Evolutionary conservation across 805 yeast species (phyloP), one percentile per base, ranked within the genome.

Genomic region (Wickerhamiella sergipiensis): DNA sequence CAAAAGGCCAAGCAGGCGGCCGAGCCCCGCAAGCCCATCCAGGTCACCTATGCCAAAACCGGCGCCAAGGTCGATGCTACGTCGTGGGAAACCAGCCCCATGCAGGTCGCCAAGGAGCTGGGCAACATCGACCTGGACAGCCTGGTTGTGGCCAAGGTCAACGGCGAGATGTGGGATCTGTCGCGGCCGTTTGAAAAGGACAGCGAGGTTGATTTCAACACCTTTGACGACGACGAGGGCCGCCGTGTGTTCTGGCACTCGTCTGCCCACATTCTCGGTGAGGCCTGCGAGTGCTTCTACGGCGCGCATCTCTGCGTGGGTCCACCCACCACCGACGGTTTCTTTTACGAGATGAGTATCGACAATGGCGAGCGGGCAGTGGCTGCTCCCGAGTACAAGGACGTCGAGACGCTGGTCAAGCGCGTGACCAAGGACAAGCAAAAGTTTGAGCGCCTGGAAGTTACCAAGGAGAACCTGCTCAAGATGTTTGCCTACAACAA

Each of bases 191-290:
- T 92, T 49, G 98, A 92, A 70, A 83, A 78, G 54, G 73, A 77
- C 53, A 66, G 71, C 23, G 67, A 63, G 49, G 72, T 92, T 56
- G 92, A 87, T 66, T 82, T 88, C 62, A 78, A 87, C 65, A 97
- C 89, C 65, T 92, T 92, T 62, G 95, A 87, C 40, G 75, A 86
- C 54, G 85, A 85, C n/a, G 97, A 89, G 64, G 98, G 97, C 69
- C 86, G 83, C 67, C 80, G 81, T 57, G 97, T 90, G 36, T 92
- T 92, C 72, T 92, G 98, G 98, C 98, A 92, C 69, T 92, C 98
- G 2, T 84, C 95, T 58, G 98, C 98, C 49, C 98, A 92, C 71
- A 90, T 92, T 50, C 73, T 92, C 61, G 98, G 98, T 71, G 98
- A 92, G 73, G 90, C 97, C 47, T 85, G 95, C 73, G 98, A 92